These are phyloP conservation scores for Aspergillus piperis DNA, from an alignment of 2,329 filamentous ascomycete species.

Conservation along the genomic window DNA sequence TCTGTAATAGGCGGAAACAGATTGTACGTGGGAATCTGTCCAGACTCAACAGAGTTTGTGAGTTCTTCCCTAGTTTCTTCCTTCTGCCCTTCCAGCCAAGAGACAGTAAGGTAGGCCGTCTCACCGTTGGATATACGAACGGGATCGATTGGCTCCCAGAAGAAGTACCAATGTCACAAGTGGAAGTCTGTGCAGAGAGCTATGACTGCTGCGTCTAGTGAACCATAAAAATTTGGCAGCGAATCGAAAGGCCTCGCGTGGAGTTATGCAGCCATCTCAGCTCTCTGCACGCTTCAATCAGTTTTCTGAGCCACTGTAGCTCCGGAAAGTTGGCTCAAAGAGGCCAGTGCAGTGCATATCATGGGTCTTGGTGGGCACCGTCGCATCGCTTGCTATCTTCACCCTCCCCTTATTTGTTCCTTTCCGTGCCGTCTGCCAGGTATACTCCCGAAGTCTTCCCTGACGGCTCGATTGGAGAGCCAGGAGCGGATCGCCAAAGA, in stretches of 20 bases:
- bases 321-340: not conserved
- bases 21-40: not conserved
- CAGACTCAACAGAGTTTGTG: not conserved
- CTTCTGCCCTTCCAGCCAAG: not conserved
- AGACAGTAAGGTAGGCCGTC: not conserved
- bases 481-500: not conserved
- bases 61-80: not conserved
- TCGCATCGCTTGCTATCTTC: not conserved
- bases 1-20: not conserved
- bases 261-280: no score
- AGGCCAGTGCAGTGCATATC: constrained; percentile 1
- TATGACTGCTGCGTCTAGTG: not conserved
- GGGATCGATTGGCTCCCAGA: not conserved
- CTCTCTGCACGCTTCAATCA: not conserved
- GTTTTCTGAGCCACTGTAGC: not conserved
- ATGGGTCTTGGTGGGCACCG: not conserved
- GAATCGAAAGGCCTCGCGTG: not conserved
- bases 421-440: not conserved
- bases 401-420: not conserved
- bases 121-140: not conserved
- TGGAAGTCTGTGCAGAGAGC: not conserved
- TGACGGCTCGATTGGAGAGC: not conserved
- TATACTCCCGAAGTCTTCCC: not conserved
- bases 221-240: not conserved
- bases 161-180: not conserved